These are phyloP conservation scores for Gliomastix tumulicola DNA, from an alignment of 2,329 filamentous ascomycete species.

Conservation along the genomic window DNA sequence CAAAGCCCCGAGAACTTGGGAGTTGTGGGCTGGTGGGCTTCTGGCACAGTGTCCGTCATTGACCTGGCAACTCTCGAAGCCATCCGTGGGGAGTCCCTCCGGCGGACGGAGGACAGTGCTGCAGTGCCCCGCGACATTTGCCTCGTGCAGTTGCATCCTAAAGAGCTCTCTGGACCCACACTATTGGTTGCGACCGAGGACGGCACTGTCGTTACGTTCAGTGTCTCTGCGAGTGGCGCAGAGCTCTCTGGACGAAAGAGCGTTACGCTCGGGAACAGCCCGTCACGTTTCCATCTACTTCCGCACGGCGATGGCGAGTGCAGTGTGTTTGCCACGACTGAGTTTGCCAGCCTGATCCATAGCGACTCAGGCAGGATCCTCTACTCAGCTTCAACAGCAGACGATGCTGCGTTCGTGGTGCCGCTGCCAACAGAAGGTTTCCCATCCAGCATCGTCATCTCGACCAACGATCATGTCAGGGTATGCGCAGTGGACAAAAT, in stretches of 20 bases:
- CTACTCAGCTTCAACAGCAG: slow-evolving; percentile 89
- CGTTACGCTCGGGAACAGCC: slow-evolving; percentile 77
- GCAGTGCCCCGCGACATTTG: slow-evolving; percentile 79
- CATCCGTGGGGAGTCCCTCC: slow-evolving; percentile 57
- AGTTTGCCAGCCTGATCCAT: slow-evolving; percentile 92
- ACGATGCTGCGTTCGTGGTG: slow-evolving; percentile 75
- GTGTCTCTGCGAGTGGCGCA: slow-evolving; percentile 54
- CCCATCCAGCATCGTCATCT: slow-evolving; percentile 73
- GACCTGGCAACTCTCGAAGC: slow-evolving; percentile 59
- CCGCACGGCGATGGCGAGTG: slow-evolving; percentile 60
- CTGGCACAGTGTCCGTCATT: slow-evolving; percentile 71
- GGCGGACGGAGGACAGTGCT: slow-evolving; percentile 54
- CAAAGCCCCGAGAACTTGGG: slow-evolving; percentile 56
- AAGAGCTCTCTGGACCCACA: slow-evolving; percentile 52
- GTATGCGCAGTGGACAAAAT: slow-evolving; percentile 78
- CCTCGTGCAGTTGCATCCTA: slow-evolving; percentile 70
- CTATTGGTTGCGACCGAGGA: slow-evolving; percentile 89
- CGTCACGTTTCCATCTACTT: slow-evolving; percentile 73
- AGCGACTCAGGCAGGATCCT: slow-evolving; percentile 79
- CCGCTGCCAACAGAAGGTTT: slow-evolving; percentile 78
- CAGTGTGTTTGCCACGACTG: slow-evolving; percentile 88
- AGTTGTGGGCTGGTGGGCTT: slow-evolving; percentile 82
- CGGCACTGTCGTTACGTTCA: slow-evolving; percentile 81
- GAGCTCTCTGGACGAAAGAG: slow-evolving; percentile 68
- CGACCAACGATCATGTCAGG: slow-evolving; percentile 68